Conservation (phyloP, 139 green algal genomes). For the Eudorina sp. region DNA sequence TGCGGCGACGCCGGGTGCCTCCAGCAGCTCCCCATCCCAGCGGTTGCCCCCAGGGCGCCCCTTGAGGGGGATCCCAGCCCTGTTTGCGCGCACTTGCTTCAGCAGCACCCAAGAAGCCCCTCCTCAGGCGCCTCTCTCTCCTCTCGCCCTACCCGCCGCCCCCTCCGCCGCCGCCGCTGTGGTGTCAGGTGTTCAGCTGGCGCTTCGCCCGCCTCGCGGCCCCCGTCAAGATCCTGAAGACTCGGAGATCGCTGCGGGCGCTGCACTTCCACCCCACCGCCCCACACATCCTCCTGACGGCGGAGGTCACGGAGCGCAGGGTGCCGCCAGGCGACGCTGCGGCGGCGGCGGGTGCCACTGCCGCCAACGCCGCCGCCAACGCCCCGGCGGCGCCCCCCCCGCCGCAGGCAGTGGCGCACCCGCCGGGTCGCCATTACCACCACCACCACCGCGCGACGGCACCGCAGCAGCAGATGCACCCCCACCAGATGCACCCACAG, state of each 20-base stretch:
- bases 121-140: too few relatives aligned
- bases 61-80: too few relatives aligned
- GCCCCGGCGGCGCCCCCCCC: neutral
- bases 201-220: slow-evolving; percentile 61
- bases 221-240: slow-evolving; percentile 73
- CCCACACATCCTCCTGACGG: slow-evolving; percentile 84
- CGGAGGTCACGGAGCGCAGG: slow-evolving; percentile 81
- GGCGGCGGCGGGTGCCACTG: neutral
- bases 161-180: neutral
- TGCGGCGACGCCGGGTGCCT: neutral
- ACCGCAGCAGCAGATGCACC: neutral
- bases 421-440: too few relatives aligned
- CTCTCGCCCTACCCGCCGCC: neutral
- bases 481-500: neutral
- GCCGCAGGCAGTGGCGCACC: neutral
- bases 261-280: slow-evolving; percentile 93
- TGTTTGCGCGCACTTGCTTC: too few relatives aligned
- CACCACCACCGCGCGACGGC: neutral
- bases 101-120: too few relatives aligned
- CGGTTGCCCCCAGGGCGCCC: too few relatives aligned
- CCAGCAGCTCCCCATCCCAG: neutral
- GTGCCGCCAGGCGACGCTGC: too few relatives aligned
- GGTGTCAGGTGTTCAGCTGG: slow-evolving; percentile 83
- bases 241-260: slow-evolving; percentile 85
- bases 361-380: neutral